Percentiles rank a stretch among this genome's conserved stretches.
Evolutionary conservation across 2,329 filamentous ascomycete species (phyloP).

Genomic region (Fusarium sp.): DNA sequence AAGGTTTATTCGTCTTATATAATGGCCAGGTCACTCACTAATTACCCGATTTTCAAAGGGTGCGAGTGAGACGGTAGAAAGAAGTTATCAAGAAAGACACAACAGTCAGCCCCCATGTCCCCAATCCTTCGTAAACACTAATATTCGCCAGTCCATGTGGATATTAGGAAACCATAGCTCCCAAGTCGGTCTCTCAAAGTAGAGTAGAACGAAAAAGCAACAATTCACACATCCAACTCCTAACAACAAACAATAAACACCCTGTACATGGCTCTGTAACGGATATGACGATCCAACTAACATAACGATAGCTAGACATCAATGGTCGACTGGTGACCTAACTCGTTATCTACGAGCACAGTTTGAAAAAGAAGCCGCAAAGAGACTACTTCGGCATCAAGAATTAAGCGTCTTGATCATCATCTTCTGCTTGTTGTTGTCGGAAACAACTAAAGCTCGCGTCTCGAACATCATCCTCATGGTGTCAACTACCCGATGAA

Average conservation of each 20-base stretch:
- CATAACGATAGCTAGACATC: neutral
- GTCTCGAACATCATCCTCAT: slow-evolving; percentile 76
- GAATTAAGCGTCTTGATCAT: slow-evolving; percentile 77
- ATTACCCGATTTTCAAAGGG: slow-evolving; percentile 3
- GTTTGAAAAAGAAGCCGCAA: neutral
- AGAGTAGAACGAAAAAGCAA: slow-evolving; percentile 31
- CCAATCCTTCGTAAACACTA: slow-evolving; percentile 15
- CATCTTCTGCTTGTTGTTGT: slow-evolving; percentile 75
- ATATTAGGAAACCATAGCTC: slow-evolving; percentile 24
- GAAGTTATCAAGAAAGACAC: slow-evolving; percentile 5
- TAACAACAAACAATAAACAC: slow-evolving; percentile 18
- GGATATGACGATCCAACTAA: slow-evolving; percentile 26
- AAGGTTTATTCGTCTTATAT: neutral
- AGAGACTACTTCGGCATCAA: slow-evolving; percentile 46
- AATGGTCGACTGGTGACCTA: neutral
- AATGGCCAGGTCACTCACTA: neutral
- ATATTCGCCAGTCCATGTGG: slow-evolving; percentile 27
- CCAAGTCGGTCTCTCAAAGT: slow-evolving; percentile 14
- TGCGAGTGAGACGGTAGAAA: neutral
- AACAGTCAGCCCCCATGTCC: neutral
- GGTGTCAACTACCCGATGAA: slow-evolving; percentile 84
- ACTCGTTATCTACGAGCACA: neutral
- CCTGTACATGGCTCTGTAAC: slow-evolving; percentile 27
- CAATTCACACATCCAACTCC: slow-evolving; percentile 44
- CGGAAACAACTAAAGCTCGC: slow-evolving; percentile 75